phyloP scores from a whole-genome alignment of 306 rosid genomes.

The Echinosophora koreensis region DNA sequence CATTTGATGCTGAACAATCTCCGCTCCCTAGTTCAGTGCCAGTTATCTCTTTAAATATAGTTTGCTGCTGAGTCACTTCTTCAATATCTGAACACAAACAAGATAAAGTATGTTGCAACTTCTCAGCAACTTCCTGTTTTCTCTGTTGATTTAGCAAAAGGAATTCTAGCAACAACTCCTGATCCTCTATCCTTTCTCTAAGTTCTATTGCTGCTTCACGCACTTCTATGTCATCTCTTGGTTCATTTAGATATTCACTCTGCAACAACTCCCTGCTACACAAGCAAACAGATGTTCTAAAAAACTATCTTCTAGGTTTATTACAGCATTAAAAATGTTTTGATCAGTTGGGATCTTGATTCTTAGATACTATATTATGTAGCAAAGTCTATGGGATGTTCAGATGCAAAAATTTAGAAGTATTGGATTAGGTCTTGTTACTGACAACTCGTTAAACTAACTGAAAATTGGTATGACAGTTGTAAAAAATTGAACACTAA shows the following conservation, averaged over 20 bases:
- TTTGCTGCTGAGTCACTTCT: conserved; percentile 81
- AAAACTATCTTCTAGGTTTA: conserved; percentile 17
- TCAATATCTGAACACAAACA: conserved; percentile 83
- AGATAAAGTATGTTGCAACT: conserved; percentile 82
- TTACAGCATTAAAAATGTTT: not conserved
- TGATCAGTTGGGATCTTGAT: conserved; percentile 1
- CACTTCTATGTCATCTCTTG: conserved; percentile 79
- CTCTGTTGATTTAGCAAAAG: conserved; percentile 80
- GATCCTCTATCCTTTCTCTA: conserved; percentile 79
- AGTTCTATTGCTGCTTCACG: conserved; percentile 92
- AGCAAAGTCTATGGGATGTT: conserved; percentile 29
- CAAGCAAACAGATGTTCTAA: conserved; percentile 47
- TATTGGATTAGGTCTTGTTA: conserved; percentile 12
- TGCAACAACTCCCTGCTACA: conserved; percentile 83
- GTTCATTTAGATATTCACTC: conserved; percentile 84
- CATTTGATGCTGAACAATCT: conserved; percentile 65
- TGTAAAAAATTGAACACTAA: conserved; percentile 13
- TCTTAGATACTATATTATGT: conserved; percentile 28
- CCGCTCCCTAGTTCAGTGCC: conserved; percentile 60
- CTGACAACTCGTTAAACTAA: not conserved
- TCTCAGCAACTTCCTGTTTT: conserved; percentile 82
- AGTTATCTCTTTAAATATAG: conserved; percentile 60
- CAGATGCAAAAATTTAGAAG: conserved; percentile 11
- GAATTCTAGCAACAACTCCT: conserved; percentile 87
- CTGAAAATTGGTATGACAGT: not conserved